A percentile compares a stretch with the other conserved stretches of the same genome.
These are phyloP conservation scores for Trichoderma sp. DNA, from an alignment of 2,329 filamentous ascomycete species.

Conservation along the genomic window DNA sequence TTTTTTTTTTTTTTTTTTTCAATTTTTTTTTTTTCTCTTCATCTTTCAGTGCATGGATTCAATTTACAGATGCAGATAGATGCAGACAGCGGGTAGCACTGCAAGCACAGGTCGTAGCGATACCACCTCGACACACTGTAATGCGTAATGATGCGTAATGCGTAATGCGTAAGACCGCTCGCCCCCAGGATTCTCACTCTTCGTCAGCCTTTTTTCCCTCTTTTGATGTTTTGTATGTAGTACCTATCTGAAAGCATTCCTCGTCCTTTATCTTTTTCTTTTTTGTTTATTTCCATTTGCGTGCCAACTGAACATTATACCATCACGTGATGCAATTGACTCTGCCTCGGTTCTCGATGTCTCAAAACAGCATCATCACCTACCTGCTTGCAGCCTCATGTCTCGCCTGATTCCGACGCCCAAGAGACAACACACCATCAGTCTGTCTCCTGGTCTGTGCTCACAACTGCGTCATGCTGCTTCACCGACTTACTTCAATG, in stretches of 20 bases:
- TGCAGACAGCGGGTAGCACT: neutral
- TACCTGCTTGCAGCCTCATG: neutral
- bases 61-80: neutral
- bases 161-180: neutral
- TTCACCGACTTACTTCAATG: slow-evolving; percentile 10
- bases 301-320: neutral
- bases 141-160: neutral
- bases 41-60: neutral
- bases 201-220: neutral
- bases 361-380: neutral
- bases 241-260: neutral
- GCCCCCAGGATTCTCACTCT: neutral
- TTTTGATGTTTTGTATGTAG: neutral
- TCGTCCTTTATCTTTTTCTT: neutral
- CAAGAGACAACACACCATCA: neutral
- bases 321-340: slow-evolving; percentile 2
- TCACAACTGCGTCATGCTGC: slow-evolving; percentile 1
- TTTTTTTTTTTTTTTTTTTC: neutral
- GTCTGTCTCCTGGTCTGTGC: slow-evolving; percentile 8
- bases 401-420: neutral
- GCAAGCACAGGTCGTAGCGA: neutral
- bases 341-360: neutral
- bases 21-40: neutral
- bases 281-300: neutral
- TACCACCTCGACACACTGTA: neutral